Conservation (phyloP, 441 rosid genomes). For the Capsella rubella region DNA sequence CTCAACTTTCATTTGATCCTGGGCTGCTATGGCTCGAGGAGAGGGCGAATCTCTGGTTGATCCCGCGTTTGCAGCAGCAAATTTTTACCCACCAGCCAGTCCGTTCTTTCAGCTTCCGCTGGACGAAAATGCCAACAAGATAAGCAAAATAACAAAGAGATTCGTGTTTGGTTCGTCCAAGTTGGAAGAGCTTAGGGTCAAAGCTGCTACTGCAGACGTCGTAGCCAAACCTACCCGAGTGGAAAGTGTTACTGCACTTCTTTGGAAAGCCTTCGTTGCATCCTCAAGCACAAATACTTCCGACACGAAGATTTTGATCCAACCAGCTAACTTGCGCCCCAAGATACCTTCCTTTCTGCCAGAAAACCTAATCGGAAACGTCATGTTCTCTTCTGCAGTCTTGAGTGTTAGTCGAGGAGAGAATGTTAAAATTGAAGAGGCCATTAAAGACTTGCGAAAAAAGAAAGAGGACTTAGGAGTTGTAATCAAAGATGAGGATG, state of each 20-base stretch:
- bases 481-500: constrained; percentile 7
- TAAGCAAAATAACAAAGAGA: constrained; percentile 37
- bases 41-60: neutral
- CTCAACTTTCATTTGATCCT: neutral
- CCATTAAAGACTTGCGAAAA: constrained; percentile 1
- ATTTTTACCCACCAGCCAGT: neutral
- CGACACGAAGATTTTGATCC: constrained; percentile 16
- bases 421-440: constrained; percentile 18
- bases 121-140: neutral
- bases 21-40: neutral
- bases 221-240: constrained; percentile 39
- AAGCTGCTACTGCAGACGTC: neutral
- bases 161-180: constrained; percentile 36
- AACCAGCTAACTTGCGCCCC: constrained; percentile 24
- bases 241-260: constrained; percentile 45
- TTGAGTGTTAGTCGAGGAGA: constrained; percentile 2
- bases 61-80: neutral
- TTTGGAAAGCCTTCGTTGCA: constrained; percentile 38
- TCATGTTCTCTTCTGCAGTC: constrained; percentile 22
- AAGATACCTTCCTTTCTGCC: constrained; percentile 24
- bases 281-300: neutral
- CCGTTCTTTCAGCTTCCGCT: neutral
- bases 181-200: constrained; percentile 33
- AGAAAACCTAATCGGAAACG: constrained; percentile 31
- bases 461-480: neutral